These are phyloP conservation scores for Macrolepiota fuliginosa DNA, from an alignment of 768 basidiomycete species.

Conservation along the genomic window DNA sequence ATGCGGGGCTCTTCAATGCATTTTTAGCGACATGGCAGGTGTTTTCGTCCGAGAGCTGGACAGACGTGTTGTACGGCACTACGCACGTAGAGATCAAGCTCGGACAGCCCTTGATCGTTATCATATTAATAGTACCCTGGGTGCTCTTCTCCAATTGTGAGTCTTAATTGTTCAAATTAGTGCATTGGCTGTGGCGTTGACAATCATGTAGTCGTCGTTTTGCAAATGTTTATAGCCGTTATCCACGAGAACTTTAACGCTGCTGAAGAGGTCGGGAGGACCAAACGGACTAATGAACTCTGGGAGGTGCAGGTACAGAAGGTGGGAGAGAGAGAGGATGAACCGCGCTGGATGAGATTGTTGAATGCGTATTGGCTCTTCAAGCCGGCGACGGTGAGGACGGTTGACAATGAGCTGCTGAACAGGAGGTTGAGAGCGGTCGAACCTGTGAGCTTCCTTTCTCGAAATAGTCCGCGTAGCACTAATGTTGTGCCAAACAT, in stretches of 20 bases:
- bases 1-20: conserved; percentile 78
- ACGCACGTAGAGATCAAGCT: conserved; percentile 58
- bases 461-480: neutral
- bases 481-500: conserved; percentile 16
- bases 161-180: conserved; percentile 27
- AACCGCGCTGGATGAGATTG: conserved; percentile 63
- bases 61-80: conserved; percentile 64
- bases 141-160: conserved; percentile 89
- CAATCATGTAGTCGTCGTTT: conserved; percentile 60
- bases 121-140: conserved; percentile 79
- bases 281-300: conserved; percentile 72
- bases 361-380: conserved; percentile 89
- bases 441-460: neutral
- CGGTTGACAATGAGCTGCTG: conserved; percentile 69
- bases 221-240: conserved; percentile 97
- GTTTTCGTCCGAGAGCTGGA: conserved; percentile 95
- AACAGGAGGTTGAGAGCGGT: conserved; percentile 33
- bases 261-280: conserved; percentile 87
- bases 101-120: conserved; percentile 67
- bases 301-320: conserved; percentile 62
- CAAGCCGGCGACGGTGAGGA: conserved; percentile 66
- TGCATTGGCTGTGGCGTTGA: neutral
- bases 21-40: conserved; percentile 88
- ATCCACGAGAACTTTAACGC: conserved; percentile 95
- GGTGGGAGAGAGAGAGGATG: conserved; percentile 44